phyloP scores from a whole-genome alignment of 257 asterid species.

The Solanum acaule region DNA sequence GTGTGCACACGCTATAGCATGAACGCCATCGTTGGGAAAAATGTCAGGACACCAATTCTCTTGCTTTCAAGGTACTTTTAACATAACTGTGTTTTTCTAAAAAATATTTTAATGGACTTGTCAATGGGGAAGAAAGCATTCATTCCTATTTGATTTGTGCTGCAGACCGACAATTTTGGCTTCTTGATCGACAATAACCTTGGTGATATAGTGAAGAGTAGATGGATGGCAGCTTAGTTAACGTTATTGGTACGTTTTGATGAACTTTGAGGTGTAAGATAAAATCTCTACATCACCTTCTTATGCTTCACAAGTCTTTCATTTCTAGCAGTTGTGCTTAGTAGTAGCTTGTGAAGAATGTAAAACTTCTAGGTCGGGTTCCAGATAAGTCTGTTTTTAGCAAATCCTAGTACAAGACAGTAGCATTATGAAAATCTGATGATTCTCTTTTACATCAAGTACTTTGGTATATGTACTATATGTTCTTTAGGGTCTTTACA shows the following conservation, averaged over 20 bases:
- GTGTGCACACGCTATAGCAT: neutral
- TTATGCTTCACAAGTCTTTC: neutral
- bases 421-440: neutral
- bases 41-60: neutral
- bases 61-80: slow-evolving; percentile 4
- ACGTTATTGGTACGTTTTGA: neutral
- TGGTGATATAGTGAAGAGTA: neutral
- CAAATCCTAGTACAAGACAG: neutral
- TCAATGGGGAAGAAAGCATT: neutral
- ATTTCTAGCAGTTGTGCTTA: neutral
- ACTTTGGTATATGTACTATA: neutral
- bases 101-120: neutral
- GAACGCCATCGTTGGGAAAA: no score
- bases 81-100: neutral
- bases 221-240: neutral
- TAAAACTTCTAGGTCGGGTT: neutral
- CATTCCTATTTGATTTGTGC: neutral
- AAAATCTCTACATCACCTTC: neutral
- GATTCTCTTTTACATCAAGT: neutral
- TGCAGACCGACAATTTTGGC: neutral
- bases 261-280: neutral
- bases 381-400: neutral
- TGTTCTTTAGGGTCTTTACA: neutral
- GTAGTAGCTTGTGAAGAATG: neutral
- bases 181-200: neutral